Evolutionary conservation across 257 asterid genomes (phyloP).

Genomic region (Ligustrum vulgare): DNA sequence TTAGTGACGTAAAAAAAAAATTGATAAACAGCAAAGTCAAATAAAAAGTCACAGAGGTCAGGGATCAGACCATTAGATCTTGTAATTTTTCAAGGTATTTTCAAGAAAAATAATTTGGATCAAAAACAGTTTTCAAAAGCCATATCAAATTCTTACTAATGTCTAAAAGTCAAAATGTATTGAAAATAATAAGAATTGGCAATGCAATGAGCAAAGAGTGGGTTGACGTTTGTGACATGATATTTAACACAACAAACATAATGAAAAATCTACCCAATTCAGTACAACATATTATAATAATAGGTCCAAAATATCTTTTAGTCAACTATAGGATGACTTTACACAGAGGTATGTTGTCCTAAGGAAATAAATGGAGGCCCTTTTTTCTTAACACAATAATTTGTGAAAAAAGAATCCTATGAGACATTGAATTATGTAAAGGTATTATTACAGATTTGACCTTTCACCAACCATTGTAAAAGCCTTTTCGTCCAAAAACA

Average conservation of each 20-base stretch:
- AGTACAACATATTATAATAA: background rate
- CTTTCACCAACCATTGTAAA: constrained; percentile 26
- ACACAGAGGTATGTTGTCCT: constrained; percentile 25
- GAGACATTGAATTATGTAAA: constrained; percentile 24
- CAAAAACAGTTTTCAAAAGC: no score
- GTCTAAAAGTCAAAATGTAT: no score
- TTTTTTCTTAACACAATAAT: constrained; percentile 13
- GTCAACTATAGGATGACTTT: constrained; percentile 14
- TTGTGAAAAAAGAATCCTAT: constrained; percentile 30
- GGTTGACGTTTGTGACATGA: background rate
- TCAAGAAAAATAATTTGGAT: no score
- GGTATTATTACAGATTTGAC: constrained; percentile 25
- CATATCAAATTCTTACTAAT: no score
- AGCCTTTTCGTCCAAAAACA: background rate
- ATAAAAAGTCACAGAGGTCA: background rate
- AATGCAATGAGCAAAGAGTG: no score
- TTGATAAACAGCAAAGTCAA: constrained; percentile 8
- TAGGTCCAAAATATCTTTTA: constrained; percentile 14
- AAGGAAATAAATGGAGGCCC: constrained; percentile 7
- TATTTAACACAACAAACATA: no score
- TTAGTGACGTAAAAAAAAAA: background rate
- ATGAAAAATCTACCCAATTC: background rate
- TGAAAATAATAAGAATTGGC: no score
- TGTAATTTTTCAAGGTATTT: no score
- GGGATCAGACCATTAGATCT: no score